These are phyloP conservation scores for Astragalus membranaceus DNA, from an alignment of 306 rosid genomes.

Conservation along the genomic window DNA sequence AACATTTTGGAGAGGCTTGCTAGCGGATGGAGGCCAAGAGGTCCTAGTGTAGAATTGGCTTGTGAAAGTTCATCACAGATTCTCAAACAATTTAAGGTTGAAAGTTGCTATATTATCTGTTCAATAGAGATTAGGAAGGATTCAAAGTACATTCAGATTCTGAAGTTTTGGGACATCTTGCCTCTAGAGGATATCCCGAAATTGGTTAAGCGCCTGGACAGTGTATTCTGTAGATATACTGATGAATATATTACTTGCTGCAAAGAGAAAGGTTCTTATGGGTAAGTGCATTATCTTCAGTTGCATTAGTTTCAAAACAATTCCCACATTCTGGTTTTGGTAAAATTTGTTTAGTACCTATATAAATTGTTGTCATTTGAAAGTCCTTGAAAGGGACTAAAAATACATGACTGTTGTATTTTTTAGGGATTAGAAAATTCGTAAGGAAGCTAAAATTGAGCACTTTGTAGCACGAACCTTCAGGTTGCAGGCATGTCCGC, in stretches of 20 bases:
- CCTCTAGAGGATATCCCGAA: slow-evolving; percentile 40
- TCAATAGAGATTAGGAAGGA: slow-evolving; percentile 43
- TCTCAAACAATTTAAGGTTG: slow-evolving; percentile 46
- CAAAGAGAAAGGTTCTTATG: slow-evolving; percentile 31
- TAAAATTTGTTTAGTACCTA: too few relatives aligned
- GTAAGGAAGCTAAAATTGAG: too few relatives aligned
- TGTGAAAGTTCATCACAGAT: slow-evolving; percentile 35
- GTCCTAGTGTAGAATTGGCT: not conserved
- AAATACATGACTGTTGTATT: too few relatives aligned
- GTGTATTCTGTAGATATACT: slow-evolving; percentile 33
- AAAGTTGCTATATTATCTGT: slow-evolving; percentile 32
- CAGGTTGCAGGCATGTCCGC: too few relatives aligned
- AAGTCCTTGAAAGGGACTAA: too few relatives aligned
- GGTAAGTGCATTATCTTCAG: slow-evolving; percentile 25
- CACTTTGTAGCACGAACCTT: too few relatives aligned
- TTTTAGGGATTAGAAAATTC: too few relatives aligned
- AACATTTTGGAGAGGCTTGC: slow-evolving; percentile 41
- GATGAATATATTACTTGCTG: slow-evolving; percentile 40
- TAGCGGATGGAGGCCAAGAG: slow-evolving; percentile 58
- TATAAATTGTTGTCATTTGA: too few relatives aligned
- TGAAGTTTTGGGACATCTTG: slow-evolving; percentile 60
- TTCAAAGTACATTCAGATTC: slow-evolving; percentile 30
- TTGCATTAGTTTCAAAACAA: not conserved
- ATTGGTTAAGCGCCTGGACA: slow-evolving; percentile 32
- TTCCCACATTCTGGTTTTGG: too few relatives aligned